phyloP scores from a whole-genome alignment of 805 yeast genomes.

The Kodamaea neixiangensis region DNA sequence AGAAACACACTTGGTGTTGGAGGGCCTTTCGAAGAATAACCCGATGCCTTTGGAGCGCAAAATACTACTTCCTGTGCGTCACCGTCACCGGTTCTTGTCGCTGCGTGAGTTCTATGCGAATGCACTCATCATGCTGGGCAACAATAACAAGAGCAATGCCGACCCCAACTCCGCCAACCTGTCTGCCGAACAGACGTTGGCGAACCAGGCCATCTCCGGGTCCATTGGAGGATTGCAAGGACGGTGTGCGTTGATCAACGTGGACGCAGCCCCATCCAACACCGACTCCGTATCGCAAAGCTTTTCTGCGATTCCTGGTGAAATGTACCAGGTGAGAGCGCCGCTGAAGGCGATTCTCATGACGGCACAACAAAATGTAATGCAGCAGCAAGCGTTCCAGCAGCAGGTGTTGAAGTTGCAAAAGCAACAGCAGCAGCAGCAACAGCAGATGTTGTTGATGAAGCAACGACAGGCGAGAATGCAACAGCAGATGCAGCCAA shows the following conservation, averaged over 20 bases:
- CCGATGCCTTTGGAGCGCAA: constrained; percentile 84
- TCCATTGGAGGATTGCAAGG: constrained; percentile 76
- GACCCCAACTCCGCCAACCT: constrained; percentile 14
- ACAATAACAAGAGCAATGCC: constrained; percentile 43
- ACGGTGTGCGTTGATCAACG: constrained; percentile 73
- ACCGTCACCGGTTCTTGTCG: constrained; percentile 73
- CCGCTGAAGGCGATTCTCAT: constrained; percentile 45
- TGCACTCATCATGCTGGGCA: constrained; percentile 68
- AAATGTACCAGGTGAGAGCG: constrained; percentile 47
- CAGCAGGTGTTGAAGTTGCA: constrained; percentile 42
- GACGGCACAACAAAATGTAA: constrained; percentile 44
- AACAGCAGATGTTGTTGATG: constrained; percentile 25
- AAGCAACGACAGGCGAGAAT: constrained; percentile 30
- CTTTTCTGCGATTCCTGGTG: constrained; percentile 64
- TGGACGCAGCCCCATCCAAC: constrained; percentile 41
- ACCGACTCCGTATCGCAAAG: constrained; percentile 34
- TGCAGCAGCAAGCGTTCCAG: constrained; percentile 47
- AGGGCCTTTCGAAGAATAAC: constrained; percentile 78
- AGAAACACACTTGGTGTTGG: constrained; percentile 87
- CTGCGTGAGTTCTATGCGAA: constrained; percentile 95
- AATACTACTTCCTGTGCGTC: constrained; percentile 66
- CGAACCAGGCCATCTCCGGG: constrained; percentile 49
- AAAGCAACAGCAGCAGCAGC: constrained; percentile 40
- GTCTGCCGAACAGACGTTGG: constrained; percentile 40
- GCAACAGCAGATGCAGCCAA: constrained; percentile 10